phyloP scores from a whole-genome alignment of 345 rosid species.

The Leavenworthia alabamica region DNA sequence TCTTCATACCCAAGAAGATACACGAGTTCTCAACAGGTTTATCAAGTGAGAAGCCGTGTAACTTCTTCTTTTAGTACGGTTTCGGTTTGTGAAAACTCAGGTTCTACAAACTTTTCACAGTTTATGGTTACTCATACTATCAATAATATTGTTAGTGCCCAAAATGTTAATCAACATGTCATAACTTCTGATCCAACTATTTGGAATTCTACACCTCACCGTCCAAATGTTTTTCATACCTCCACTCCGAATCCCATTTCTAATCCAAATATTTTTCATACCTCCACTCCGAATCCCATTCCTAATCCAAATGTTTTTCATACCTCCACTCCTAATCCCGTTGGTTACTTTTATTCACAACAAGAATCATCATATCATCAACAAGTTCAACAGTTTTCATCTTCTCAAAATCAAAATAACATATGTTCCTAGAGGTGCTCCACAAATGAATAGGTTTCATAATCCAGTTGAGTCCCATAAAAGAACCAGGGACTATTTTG shows the following conservation, averaged over 20 bases:
- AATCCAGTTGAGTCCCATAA: not conserved
- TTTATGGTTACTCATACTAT: not conserved
- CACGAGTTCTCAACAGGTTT: not conserved
- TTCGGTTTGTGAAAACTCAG: too few species aligned
- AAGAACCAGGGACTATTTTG: not conserved
- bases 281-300: not conserved
- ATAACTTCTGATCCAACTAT: not conserved
- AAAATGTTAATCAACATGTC: not conserved
- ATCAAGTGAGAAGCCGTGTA: not conserved
- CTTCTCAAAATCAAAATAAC: not conserved
- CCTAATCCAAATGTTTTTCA: too few species aligned
- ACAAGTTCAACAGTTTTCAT: too few species aligned
- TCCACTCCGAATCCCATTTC: not conserved
- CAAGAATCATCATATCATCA: not conserved
- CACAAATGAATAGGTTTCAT: not conserved
- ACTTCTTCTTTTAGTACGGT: not conserved
- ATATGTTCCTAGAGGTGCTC: not conserved
- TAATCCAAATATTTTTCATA: too few species aligned
- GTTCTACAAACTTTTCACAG: too few species aligned
- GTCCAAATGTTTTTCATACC: not conserved
- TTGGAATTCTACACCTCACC: not conserved
- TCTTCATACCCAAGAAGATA: not conserved
- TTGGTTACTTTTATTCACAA: not conserved
- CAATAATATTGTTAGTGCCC: not conserved
- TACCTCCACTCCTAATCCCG: not conserved